Evolutionary conservation across 805 yeast species (phyloP).

Genomic region (Sporopachydermia lactativora): DNA sequence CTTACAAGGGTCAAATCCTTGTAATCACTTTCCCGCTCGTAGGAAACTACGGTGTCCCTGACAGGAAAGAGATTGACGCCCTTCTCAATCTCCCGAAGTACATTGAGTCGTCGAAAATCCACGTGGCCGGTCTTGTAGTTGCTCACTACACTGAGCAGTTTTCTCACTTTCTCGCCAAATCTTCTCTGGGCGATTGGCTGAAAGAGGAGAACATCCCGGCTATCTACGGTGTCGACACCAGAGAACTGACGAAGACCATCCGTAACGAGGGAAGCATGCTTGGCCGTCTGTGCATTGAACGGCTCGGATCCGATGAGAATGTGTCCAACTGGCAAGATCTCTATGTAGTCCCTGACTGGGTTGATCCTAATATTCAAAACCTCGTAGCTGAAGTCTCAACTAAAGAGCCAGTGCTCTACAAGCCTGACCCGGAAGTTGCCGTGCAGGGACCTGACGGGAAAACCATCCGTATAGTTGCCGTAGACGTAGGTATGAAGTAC

Average conservation of each 20-base stretch:
- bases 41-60: slow-evolving; percentile 99
- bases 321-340: slow-evolving; percentile 40
- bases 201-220: slow-evolving; percentile 89
- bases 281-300: slow-evolving; percentile 60
- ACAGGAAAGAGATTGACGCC: slow-evolving; percentile 62
- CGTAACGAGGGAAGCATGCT: slow-evolving; percentile 88
- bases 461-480: slow-evolving; percentile 67
- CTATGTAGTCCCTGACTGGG: slow-evolving; percentile 76
- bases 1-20: slow-evolving; percentile 89
- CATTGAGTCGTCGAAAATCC: slow-evolving; percentile 87
- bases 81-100: slow-evolving; percentile 71
- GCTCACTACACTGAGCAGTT: slow-evolving; percentile 95
- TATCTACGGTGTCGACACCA: slow-evolving; percentile 93
- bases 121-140: slow-evolving; percentile 91
- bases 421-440: slow-evolving; percentile 44
- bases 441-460: slow-evolving; percentile 58
- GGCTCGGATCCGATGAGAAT: slow-evolving; percentile 18
- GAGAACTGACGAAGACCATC: slow-evolving; percentile 84
- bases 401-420: slow-evolving; percentile 59
- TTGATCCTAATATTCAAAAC: slow-evolving; percentile 83
- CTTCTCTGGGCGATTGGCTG: slow-evolving; percentile 90
- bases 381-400: slow-evolving; percentile 85
- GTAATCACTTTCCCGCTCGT: slow-evolving; percentile 94
- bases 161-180: slow-evolving; percentile 85
- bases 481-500: slow-evolving; percentile 97